phyloP scores from a whole-genome alignment of 2,329 filamentous ascomycete genomes.

The Penicillium sp. region DNA sequence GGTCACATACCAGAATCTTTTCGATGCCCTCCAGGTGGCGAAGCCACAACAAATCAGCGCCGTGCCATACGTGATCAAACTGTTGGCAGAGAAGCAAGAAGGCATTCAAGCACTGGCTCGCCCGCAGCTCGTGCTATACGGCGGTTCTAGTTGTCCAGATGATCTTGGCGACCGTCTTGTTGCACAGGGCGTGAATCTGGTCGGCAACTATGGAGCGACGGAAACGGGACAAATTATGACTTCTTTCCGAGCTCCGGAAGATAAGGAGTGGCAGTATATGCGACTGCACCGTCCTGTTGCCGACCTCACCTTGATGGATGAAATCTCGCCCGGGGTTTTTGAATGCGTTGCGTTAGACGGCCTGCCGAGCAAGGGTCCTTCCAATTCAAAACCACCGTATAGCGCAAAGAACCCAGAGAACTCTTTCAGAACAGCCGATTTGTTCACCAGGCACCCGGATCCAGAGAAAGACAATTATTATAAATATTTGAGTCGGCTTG shows the following conservation, averaged over 20 bases:
- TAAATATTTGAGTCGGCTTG: conserved; percentile 40
- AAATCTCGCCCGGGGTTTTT: conserved; percentile 31
- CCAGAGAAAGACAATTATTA: conserved; percentile 32
- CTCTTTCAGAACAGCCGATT: conserved; percentile 52
- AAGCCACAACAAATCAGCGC: conserved; percentile 41
- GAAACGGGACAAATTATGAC: conserved; percentile 56
- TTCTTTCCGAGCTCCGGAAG: conserved; percentile 45
- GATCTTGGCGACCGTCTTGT: conserved; percentile 50
- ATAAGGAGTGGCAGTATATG: conserved; percentile 55
- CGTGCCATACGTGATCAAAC: conserved; percentile 57
- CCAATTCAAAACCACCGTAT: conserved; percentile 36
- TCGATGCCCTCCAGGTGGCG: conserved; percentile 23
- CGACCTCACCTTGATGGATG: conserved; percentile 37
- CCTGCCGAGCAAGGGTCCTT: conserved; percentile 33
- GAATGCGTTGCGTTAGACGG: conserved; percentile 33
- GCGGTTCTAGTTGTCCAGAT: conserved; percentile 51
- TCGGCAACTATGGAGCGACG: conserved; percentile 43
- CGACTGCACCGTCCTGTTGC: conserved; percentile 35
- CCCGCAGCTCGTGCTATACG: conserved; percentile 48
- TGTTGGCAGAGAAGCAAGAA: conserved; percentile 50
- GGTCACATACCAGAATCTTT: conserved; percentile 43
- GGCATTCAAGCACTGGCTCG: conserved; percentile 43
- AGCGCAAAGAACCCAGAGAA: conserved; percentile 37
- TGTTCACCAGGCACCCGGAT: conserved; percentile 40
- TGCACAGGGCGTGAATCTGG: conserved; percentile 41